These are phyloP conservation scores for Botrytis fragariae DNA, from an alignment of 2,329 filamentous ascomycete species.

Conservation along the genomic window DNA sequence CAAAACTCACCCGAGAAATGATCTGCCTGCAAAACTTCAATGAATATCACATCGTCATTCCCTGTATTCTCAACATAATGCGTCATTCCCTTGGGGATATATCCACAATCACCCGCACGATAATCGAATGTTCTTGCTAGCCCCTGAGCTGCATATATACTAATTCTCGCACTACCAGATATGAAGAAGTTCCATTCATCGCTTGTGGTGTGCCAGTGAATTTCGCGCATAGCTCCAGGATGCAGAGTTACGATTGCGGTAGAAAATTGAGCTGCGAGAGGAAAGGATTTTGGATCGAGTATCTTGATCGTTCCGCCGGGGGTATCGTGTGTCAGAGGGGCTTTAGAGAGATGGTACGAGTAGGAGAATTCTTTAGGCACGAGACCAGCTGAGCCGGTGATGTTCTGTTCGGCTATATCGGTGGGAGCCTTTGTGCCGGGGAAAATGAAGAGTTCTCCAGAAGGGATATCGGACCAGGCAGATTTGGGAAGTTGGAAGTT, in stretches of 20 bases:
- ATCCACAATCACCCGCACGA: constrained; percentile 69
- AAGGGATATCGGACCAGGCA: constrained; percentile 48
- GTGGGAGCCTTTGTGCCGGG: constrained; percentile 49
- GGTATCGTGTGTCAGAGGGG: constrained; percentile 69
- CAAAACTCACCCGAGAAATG: constrained; percentile 49
- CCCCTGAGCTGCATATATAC: constrained; percentile 68
- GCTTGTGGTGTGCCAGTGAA: constrained; percentile 74
- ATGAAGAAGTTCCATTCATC: constrained; percentile 84
- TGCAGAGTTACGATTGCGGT: constrained; percentile 70
- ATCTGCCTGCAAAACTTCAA: constrained; percentile 72
- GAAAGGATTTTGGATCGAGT: constrained; percentile 73
- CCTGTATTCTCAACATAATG: constrained; percentile 82
- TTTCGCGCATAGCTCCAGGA: constrained; percentile 47
- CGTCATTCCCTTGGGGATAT: constrained; percentile 74
- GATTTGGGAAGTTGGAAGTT: constrained; percentile 49
- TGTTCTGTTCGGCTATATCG: constrained; percentile 47
- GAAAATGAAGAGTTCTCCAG: constrained; percentile 52
- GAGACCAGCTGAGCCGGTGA: constrained; percentile 46
- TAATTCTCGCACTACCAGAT: constrained; percentile 66
- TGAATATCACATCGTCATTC: constrained; percentile 71
- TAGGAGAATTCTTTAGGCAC: constrained; percentile 43
- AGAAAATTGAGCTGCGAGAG: constrained; percentile 68
- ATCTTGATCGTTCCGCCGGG: constrained; percentile 70
- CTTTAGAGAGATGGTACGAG: constrained; percentile 55
- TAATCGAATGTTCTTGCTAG: constrained; percentile 75